A percentile compares a stretch with the other conserved stretches of the same genome.
Conservation (phyloP, 2,329 filamentous ascomycete genomes). For the Scedosporium aurantiacum region DNA sequence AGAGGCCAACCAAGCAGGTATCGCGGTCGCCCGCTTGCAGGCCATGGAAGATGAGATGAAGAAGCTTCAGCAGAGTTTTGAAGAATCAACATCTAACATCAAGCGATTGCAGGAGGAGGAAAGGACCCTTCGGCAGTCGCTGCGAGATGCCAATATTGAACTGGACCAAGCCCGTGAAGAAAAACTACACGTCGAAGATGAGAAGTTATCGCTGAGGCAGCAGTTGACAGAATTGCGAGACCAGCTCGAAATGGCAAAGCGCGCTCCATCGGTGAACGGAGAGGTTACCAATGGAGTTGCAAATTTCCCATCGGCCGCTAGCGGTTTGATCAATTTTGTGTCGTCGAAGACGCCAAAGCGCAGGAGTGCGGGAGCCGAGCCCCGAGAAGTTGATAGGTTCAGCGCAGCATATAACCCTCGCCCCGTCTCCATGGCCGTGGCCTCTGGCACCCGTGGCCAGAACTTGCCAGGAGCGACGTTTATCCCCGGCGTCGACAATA, state of each 20-base stretch:
- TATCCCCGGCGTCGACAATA: constrained; percentile 72
- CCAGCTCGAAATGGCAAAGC: constrained; percentile 78
- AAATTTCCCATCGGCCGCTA: constrained; percentile 40
- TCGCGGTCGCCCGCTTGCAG: constrained; percentile 78
- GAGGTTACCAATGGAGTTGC: constrained; percentile 28
- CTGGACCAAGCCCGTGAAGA: constrained; percentile 68
- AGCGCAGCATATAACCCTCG: constrained; percentile 88
- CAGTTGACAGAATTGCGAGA: constrained; percentile 86
- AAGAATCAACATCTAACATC: constrained; percentile 81
- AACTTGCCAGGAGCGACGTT: constrained; percentile 66
- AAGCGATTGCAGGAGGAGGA: constrained; percentile 94
- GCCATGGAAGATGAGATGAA: constrained; percentile 95
- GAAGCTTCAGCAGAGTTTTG: constrained; percentile 77
- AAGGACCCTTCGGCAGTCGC: constrained; percentile 68
- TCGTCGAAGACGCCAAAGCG: constrained; percentile 95
- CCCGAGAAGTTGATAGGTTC: constrained; percentile 77
- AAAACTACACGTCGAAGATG: constrained; percentile 66
- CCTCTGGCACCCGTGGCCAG: constrained; percentile 51
- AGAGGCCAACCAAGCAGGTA: constrained; percentile 95
- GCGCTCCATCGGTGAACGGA: constrained; percentile 64
- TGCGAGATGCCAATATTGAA: constrained; percentile 69
- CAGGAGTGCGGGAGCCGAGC: constrained; percentile 79
- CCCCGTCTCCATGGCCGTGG: constrained; percentile 90
- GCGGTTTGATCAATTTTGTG: constrained; percentile 89
- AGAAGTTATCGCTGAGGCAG: constrained; percentile 75